These are phyloP conservation scores for Trichophyton benhamiae DNA, from an alignment of 2,329 filamentous ascomycete genomes.

Conservation along the genomic window DNA sequence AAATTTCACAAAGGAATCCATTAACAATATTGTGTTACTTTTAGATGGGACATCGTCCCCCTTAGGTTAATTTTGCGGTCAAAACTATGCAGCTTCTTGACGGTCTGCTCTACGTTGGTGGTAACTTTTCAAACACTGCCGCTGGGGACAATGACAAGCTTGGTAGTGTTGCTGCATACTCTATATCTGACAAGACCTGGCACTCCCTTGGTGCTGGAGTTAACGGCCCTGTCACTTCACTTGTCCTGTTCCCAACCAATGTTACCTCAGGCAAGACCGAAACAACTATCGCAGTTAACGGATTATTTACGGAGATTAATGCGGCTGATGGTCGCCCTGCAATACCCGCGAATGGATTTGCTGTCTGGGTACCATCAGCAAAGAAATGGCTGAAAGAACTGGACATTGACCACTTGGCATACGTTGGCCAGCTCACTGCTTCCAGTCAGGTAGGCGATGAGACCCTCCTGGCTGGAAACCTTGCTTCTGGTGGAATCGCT, in stretches of 20 bases:
- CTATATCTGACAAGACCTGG: constrained; percentile 59
- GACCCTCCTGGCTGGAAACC: constrained; percentile 65
- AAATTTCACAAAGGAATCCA: constrained; percentile 60
- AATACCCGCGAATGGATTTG: constrained; percentile 60
- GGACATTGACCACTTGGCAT: constrained; percentile 47
- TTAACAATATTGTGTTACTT: constrained; percentile 67
- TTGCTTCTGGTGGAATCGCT: constrained; percentile 62
- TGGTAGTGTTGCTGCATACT: constrained; percentile 64
- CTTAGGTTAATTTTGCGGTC: constrained; percentile 67
- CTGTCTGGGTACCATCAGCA: constrained; percentile 78
- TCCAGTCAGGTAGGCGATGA: constrained; percentile 51
- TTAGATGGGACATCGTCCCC: constrained; percentile 49
- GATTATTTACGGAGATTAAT: constrained; percentile 62
- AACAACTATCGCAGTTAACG: constrained; percentile 65
- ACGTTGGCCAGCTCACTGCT: constrained; percentile 62
- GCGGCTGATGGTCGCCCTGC: constrained; percentile 42
- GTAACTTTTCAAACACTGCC: constrained; percentile 65
- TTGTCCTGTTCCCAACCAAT: constrained; percentile 71
- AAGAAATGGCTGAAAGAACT: constrained; percentile 83
- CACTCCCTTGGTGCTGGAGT: constrained; percentile 70
- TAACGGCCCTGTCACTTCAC: constrained; percentile 59
- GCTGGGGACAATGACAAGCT: constrained; percentile 52
- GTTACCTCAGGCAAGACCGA: constrained; percentile 57
- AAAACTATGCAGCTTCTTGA: constrained; percentile 55
- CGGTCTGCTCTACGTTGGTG: constrained; percentile 64